These are phyloP conservation scores for Paecilomyces niveus DNA, from an alignment of 2,329 filamentous ascomycete genomes.

Conservation along the genomic window DNA sequence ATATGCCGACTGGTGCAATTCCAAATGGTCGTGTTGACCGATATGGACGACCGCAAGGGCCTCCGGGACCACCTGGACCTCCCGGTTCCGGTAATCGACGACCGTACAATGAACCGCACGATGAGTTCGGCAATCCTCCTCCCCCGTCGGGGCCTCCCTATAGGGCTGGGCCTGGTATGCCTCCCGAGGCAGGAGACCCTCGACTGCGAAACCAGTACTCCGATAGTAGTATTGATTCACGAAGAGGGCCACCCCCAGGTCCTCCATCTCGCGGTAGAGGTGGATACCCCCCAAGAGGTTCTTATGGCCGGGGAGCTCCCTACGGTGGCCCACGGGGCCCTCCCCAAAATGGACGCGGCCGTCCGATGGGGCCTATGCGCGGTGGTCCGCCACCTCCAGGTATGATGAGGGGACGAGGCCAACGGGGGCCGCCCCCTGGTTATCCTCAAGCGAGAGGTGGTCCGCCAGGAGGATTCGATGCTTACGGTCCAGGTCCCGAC, in stretches of 20 bases:
- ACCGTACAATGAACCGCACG: slow-evolving; percentile 24
- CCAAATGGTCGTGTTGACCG: slow-evolving; percentile 17
- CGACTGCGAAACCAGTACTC: slow-evolving; percentile 41
- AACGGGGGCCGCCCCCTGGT: slow-evolving; percentile 40
- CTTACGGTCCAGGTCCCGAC: slow-evolving; percentile 24
- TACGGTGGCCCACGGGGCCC: slow-evolving; percentile 28
- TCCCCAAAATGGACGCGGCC: slow-evolving; percentile 37
- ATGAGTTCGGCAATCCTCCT: slow-evolving; percentile 35
- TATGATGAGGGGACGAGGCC: slow-evolving; percentile 37
- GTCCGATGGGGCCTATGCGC: slow-evolving; percentile 27
- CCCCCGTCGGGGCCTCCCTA: slow-evolving; percentile 23
- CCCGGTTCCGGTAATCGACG: slow-evolving; percentile 20
- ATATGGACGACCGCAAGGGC: slow-evolving; percentile 13
- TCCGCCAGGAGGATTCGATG: slow-evolving; percentile 20
- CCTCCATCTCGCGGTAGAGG: slow-evolving; percentile 52
- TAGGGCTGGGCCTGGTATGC: slow-evolving; percentile 25
- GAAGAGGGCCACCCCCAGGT: slow-evolving; percentile 32
- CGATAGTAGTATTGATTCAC: slow-evolving; percentile 39
- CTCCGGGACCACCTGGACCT: too few relatives aligned
- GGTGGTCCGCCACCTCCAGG: slow-evolving; percentile 32
- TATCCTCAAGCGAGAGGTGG: slow-evolving; percentile 43
- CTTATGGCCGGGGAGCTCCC: slow-evolving; percentile 35
- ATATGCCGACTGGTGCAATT: slow-evolving; percentile 10
- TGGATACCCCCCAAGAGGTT: slow-evolving; percentile 42
- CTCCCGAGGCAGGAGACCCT: slow-evolving; percentile 34